Evolutionary conservation across 306 rosid genomes (phyloP), one percentile per base, ranked within the genome.

Genomic region (Myrica gale): DNA sequence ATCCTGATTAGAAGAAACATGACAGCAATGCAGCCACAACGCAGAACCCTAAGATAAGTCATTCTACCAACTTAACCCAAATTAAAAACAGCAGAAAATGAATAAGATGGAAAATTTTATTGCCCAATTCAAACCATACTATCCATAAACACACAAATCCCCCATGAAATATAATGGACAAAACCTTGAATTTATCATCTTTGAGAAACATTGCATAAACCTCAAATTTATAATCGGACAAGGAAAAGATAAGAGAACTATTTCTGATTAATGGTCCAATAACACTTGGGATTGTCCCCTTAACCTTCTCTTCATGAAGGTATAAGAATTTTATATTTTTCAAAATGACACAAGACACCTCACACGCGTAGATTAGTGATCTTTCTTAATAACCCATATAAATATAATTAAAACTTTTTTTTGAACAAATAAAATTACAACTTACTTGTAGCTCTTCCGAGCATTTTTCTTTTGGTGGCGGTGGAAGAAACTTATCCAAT

Each of bases 391-490:
- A 10, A 20, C 5, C 1, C 16, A 37, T 21, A 32, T 79, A 74
- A 5, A 11, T 51, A n/a, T 71, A 47, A 15, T 48, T 47, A 89
- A 80, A 82, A 90, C 99, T 84, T 95, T 4, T 47, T 13, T 47
- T 47, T 47, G n/a, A 10, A 47, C 32, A 47, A 47, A 13, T 44
- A 44, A 44, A 44, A 44, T 0, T 32, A 32, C 37, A 84, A 76
- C 90, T 84, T 83, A 90, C 99, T 83, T 95, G 99, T 65, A 90
- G 80, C 67, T 95, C 97, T 75, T 88, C 97, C 0, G 93, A 89
- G 85, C 99, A 92, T 87, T 88, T 87, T 19, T 6, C 86, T 76
- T 90, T 88, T 52, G 88, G 85, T 15, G 93, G 96, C 16, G 96
- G 88, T 73, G 93, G 98, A 70, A 92, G 92, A 84, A 90, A 96